Conservation (phyloP, 2,329 filamentous ascomycete species). For the Aspergillus sp. region DNA sequence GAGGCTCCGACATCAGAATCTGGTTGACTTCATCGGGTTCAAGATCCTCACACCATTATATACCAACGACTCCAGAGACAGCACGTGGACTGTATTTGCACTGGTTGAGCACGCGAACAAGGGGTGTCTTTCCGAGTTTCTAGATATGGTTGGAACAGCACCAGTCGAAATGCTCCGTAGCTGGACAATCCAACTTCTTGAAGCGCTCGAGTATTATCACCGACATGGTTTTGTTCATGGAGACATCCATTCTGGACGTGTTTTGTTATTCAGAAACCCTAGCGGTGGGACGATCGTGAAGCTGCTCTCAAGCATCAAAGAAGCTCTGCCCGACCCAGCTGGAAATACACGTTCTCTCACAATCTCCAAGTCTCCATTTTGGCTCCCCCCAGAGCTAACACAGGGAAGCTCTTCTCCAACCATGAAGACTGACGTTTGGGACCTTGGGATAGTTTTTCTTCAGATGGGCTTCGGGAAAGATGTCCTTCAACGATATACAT, state of each 20-base stretch:
- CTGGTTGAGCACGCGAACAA: constrained; percentile 77
- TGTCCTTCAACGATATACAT: constrained; percentile 73
- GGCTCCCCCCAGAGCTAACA: constrained; percentile 76
- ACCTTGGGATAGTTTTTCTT: constrained; percentile 84
- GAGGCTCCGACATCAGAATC: constrained; percentile 70
- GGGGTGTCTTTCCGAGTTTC: constrained; percentile 76
- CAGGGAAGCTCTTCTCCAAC: constrained; percentile 55
- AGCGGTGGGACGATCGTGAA: constrained; percentile 69
- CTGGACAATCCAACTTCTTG: constrained; percentile 89
- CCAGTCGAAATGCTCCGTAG: constrained; percentile 74
- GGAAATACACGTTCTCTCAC: constrained; percentile 32
- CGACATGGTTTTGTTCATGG: constrained; percentile 81
- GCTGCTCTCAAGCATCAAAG: constrained; percentile 48
- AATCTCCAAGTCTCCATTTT: constrained; percentile 75
- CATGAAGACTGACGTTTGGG: constrained; percentile 91
- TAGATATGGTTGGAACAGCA: constrained; percentile 75
- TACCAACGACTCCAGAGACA: constrained; percentile 40
- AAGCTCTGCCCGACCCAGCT: constrained; percentile 51
- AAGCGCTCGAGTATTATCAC: constrained; percentile 85
- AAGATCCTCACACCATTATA: constrained; percentile 62
- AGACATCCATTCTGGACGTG: constrained; percentile 75
- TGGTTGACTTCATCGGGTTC: constrained; percentile 79
- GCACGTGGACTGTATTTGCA: constrained; percentile 70
- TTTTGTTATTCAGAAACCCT: constrained; percentile 70
- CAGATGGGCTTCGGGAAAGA: constrained; percentile 92